These are phyloP conservation scores for Kodamaea fungicola DNA, from an alignment of 1,139 yeast species.

Conservation along the genomic window DNA sequence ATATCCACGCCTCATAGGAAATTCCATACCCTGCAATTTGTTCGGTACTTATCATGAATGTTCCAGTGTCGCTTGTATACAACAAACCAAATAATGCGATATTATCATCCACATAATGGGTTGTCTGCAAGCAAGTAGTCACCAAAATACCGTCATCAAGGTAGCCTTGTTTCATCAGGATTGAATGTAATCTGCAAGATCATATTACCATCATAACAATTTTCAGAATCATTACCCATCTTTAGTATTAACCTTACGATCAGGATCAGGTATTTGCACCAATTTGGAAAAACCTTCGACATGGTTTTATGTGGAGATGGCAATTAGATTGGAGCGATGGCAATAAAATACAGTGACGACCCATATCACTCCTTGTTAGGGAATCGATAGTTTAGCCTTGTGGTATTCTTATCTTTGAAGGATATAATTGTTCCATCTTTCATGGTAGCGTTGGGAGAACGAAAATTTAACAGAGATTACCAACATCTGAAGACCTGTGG, in stretches of 20 bases:
- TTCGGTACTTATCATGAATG: not conserved
- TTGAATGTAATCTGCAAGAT: conserved; percentile 26
- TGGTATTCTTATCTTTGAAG: too few species aligned
- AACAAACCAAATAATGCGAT: conserved; percentile 1
- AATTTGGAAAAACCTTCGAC: conserved; percentile 21
- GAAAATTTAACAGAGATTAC: too few species aligned
- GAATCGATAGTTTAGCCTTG: too few species aligned
- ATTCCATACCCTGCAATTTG: conserved; percentile 1
- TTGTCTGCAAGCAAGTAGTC: conserved; percentile 5
- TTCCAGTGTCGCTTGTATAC: conserved; percentile 1
- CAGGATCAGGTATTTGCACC: too few species aligned
- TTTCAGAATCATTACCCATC: conserved; percentile 2
- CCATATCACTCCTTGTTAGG: too few species aligned
- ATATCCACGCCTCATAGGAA: not conserved
- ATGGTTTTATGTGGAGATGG: too few species aligned
- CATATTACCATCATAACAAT: conserved; percentile 2
- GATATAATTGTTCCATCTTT: too few species aligned
- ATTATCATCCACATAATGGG: conserved; percentile 1
- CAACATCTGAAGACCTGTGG: too few species aligned
- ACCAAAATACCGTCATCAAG: conserved; percentile 14
- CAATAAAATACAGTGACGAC: too few species aligned
- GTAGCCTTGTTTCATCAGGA: conserved; percentile 20
- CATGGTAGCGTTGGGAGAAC: too few species aligned
- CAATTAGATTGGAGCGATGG: conserved; percentile 18
- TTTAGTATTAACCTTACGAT: too few species aligned